These are phyloP conservation scores for Trichoderma sp. DNA, from an alignment of 2,329 filamentous ascomycete species.

Conservation along the genomic window DNA sequence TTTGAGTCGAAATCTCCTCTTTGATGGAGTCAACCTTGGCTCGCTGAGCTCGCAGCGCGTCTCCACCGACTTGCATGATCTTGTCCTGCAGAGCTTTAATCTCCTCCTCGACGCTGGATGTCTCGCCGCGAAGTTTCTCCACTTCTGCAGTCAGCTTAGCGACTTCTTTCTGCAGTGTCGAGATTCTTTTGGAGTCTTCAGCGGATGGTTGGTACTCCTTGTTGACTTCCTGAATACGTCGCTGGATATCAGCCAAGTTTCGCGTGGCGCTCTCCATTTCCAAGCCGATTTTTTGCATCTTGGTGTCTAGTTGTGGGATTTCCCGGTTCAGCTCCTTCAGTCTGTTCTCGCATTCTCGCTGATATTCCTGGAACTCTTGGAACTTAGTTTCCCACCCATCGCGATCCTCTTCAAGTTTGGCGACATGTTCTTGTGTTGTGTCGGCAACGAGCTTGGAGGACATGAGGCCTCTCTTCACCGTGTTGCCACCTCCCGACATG, in stretches of 20 bases:
- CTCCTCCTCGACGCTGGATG: conserved; percentile 85
- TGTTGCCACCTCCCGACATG: conserved; percentile 95
- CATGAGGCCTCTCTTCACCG: conserved; percentile 91
- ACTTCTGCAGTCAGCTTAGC: conserved; percentile 74
- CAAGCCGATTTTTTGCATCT: conserved; percentile 85
- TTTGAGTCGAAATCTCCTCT: conserved; percentile 77
- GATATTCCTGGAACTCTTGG: conserved; percentile 80
- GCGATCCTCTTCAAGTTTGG: conserved; percentile 82
- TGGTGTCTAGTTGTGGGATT: conserved; percentile 83
- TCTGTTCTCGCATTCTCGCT: conserved; percentile 73
- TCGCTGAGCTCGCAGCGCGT: conserved; percentile 86
- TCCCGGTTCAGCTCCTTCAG: conserved; percentile 73
- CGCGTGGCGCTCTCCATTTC: conserved; percentile 85
- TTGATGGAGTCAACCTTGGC: conserved; percentile 88
- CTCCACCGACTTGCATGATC: conserved; percentile 97
- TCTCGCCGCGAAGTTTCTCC: conserved; percentile 77
- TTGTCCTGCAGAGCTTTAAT: conserved; percentile 92
- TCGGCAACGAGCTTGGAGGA: conserved; percentile 92
- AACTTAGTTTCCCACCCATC: conserved; percentile 83
- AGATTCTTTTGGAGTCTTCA: conserved; percentile 73
- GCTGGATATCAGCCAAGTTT: conserved; percentile 81
- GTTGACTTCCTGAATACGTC: conserved; percentile 80
- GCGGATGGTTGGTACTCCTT: conserved; percentile 80
- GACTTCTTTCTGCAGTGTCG: conserved; percentile 76
- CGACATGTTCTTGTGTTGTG: conserved; percentile 82